Evolutionary conservation across 805 yeast species (phyloP).

Genomic region (Blastobotrys muscicola): DNA sequence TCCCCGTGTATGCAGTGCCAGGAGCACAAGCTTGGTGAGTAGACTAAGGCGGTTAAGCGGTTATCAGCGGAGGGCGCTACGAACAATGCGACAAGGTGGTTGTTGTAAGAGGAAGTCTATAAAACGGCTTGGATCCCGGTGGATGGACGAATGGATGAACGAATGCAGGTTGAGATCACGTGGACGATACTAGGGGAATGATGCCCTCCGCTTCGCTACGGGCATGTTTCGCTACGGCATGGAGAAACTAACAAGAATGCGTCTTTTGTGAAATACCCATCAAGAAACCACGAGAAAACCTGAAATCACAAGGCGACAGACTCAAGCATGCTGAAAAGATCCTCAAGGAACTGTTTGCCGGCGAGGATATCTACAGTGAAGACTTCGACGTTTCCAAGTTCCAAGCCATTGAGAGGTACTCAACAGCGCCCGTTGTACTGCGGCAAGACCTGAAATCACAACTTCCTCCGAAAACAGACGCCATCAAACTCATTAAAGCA

Average conservation of each 20-base stretch:
- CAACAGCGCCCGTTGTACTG: not conserved
- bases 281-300: not conserved
- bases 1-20: conserved; percentile 1
- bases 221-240: too few species aligned
- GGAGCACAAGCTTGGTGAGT: not conserved
- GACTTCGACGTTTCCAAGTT: not conserved
- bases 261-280: too few species aligned
- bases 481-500: not conserved
- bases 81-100: not conserved
- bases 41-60: not conserved
- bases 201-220: too few species aligned
- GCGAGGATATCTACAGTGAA: not conserved
- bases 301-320: not conserved
- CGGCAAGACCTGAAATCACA: not conserved
- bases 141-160: too few species aligned
- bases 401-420: not conserved
- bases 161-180: too few species aligned
- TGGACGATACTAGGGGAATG: too few species aligned
- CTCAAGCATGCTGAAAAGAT: not conserved
- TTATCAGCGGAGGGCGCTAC: not conserved
- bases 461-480: not conserved
- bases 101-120: too few species aligned
- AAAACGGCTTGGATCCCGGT: too few species aligned
- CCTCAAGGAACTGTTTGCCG: not conserved
- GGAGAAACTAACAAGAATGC: too few species aligned